Base-by-base conservation (phyloP, 2,329 filamentous ascomycete species). In the Juglanconis oblonga region DNA sequence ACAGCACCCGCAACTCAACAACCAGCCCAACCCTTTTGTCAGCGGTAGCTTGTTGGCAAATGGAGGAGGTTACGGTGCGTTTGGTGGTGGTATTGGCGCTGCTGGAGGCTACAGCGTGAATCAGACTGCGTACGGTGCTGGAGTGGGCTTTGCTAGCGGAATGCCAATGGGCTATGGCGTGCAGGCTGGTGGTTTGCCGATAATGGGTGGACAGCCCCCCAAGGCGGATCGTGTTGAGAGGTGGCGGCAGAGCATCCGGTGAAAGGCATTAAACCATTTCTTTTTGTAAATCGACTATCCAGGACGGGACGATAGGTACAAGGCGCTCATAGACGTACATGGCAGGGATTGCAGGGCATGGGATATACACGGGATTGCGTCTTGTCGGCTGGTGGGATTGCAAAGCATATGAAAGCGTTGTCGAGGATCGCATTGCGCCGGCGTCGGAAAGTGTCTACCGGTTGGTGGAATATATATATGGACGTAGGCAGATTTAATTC, bases 181-280 rank as follows among this genome's bases (percentile, higher is more conserved):
- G 52, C 68, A 65, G 24, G 63, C 62, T 17, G 56, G 49, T 54
- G 61, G 59, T 14, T 55, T 63, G 44, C 62, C 50, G 9, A 54
- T 55, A n/a, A 33, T 56, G 52, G 63, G 64, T 5, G 40, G 50
- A 14, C 53, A 64, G 51, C 67, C 64, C 2, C 68, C 17, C 17
- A 24, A 71, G 61, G 55, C 67, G 4, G 71, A 73, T 51, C 70
- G 65, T 54, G 72, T 74, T 10, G 72, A 74, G 66, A 65, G 67
- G 17, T 74, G 72, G 72, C 66, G 72, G 32, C 71, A 72, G 62
- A 62, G 67, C 14, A 68, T 74, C 11, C 56, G 57, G 33, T 59
- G 35, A 38, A 44, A 17, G 13, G 36, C 6, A 42, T 42, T 13
- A 24, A 24, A 36, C 8, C 33, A 24, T 52, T 9, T 17, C 7